Conservation (phyloP, 2,329 filamentous ascomycete genomes). For the Diaporthe sp. region DNA sequence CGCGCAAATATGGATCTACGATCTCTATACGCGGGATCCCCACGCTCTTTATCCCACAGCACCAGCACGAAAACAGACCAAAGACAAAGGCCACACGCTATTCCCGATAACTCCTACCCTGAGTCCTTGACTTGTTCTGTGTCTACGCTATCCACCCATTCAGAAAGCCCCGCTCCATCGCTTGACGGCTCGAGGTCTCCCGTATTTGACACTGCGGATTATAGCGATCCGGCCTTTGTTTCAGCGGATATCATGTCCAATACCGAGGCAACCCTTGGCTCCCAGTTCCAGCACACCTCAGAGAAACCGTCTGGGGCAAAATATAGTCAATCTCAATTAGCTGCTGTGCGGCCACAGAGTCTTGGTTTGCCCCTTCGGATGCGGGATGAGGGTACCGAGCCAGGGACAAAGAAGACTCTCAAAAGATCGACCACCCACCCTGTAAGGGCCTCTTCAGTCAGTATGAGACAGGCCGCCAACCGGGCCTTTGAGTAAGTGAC, state of each 20-base stretch:
- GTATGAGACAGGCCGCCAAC: neutral
- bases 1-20: conserved; percentile 30
- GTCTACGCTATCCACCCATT: conserved; percentile 34
- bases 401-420: conserved; percentile 19
- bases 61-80: conserved; percentile 4
- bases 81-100: conserved; percentile 27
- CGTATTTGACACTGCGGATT: conserved; percentile 35
- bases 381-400: neutral
- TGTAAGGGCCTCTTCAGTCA: conserved; percentile 16
- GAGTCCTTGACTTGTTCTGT: conserved; percentile 36
- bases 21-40: conserved; percentile 34
- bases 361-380: conserved; percentile 31
- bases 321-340: conserved; percentile 6
- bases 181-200: conserved; percentile 28
- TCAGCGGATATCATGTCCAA: conserved; percentile 27
- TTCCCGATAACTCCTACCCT: conserved; percentile 29
- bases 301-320: neutral
- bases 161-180: conserved; percentile 28
- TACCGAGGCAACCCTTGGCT: conserved; percentile 8
- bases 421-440: conserved; percentile 12
- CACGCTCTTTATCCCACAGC: conserved; percentile 14
- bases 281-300: neutral
- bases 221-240: conserved; percentile 34
- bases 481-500: conserved; percentile 32
- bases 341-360: conserved; percentile 23